Conservation (phyloP, 1,139 yeast species). For the Meyerozyma guilliermondii region DNA sequence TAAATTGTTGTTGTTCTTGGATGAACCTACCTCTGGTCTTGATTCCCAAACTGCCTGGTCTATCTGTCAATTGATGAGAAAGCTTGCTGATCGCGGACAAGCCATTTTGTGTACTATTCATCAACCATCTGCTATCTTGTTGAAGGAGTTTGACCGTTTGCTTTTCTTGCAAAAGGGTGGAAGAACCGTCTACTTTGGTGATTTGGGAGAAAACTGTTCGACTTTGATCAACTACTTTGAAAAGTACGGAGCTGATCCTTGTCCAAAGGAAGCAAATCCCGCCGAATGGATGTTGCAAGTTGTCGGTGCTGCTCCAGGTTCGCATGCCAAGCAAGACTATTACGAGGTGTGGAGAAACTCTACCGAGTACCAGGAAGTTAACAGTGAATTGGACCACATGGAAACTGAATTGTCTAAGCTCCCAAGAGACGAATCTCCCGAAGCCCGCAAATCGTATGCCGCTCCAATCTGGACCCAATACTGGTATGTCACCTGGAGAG, state of each 20-base stretch:
- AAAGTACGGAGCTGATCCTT: conserved; percentile 53
- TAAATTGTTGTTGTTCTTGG: conserved; percentile 70
- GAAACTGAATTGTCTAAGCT: conserved; percentile 38
- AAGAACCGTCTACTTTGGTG: conserved; percentile 76
- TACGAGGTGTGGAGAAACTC: conserved; percentile 63
- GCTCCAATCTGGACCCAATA: conserved; percentile 45
- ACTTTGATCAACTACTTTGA: conserved; percentile 67
- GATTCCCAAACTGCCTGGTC: conserved; percentile 94
- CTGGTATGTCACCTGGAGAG: conserved; percentile 47
- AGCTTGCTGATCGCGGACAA: conserved; percentile 73
- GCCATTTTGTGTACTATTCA: conserved; percentile 81
- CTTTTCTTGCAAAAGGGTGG: conserved; percentile 73
- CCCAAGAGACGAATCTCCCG: conserved; percentile 29
- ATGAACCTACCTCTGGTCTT: conserved; percentile 91
- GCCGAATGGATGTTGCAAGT: conserved; percentile 83
- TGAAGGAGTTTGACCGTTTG: conserved; percentile 74
- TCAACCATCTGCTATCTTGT: conserved; percentile 74
- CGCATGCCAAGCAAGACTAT: conserved; percentile 60
- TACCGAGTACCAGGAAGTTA: conserved; percentile 43
- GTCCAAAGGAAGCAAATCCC: conserved; percentile 64
- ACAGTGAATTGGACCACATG: conserved; percentile 38
- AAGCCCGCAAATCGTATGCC: conserved; percentile 37
- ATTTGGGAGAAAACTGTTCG: conserved; percentile 60
- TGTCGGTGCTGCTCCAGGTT: conserved; percentile 79
- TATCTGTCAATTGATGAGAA: conserved; percentile 69